Evolutionary conservation across 2,329 filamentous ascomycete species (phyloP).

Genomic region (Venturia effusa): DNA sequence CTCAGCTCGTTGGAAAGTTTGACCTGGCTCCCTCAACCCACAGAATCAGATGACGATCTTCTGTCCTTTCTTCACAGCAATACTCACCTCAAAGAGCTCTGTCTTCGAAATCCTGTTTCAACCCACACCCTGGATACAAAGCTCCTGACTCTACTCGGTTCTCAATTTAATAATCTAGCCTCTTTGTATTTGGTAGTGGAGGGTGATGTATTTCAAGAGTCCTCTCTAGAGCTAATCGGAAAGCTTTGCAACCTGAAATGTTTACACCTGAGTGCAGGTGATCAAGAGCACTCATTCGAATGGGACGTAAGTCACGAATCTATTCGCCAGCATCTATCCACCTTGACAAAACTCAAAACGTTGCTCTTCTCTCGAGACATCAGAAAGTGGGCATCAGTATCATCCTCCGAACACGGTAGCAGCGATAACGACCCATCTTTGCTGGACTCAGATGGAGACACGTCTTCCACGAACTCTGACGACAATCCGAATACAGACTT

Average conservation of each 20-base stretch:
- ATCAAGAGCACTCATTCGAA: background rate
- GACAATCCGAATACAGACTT: background rate
- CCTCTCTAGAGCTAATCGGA: background rate
- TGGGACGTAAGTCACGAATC: background rate
- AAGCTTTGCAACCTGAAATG: background rate
- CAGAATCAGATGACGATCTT: background rate
- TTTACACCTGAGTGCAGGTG: background rate
- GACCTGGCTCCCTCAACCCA: background rate
- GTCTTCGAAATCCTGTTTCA: background rate
- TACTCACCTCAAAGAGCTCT: background rate
- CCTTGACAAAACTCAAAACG: background rate
- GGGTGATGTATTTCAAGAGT: background rate
- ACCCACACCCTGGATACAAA: background rate
- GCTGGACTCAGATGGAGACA: background rate
- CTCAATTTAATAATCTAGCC: background rate
- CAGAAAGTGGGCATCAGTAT: background rate
- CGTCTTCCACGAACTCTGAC: background rate
- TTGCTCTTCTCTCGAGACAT: background rate
- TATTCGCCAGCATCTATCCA: background rate
- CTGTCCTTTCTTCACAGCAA: background rate
- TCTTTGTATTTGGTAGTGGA: background rate
- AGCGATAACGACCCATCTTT: background rate
- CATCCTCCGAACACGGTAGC: background rate
- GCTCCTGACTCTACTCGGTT: background rate
- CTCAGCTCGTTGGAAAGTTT: background rate